Percentiles rank a stretch among this genome's conserved stretches.
Conservation (phyloP, 495 filamentous ascomycete genomes). For the Aspergillus incahuasiensis region DNA sequence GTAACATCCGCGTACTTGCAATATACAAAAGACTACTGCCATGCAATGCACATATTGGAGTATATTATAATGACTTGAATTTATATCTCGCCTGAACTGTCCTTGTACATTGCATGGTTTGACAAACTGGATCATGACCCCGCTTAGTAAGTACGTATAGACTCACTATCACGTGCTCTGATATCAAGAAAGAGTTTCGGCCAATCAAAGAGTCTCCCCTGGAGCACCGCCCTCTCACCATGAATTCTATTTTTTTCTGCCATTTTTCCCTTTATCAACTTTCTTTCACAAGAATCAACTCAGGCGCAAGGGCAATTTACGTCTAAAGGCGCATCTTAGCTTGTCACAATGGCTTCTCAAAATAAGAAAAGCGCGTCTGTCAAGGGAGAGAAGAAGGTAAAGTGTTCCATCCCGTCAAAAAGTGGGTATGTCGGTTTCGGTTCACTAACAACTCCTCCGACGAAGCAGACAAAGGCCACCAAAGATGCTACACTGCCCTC, state of each 20-base stretch:
- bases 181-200: not conserved
- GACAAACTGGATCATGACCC: too few relatives aligned
- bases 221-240: slow-evolving; percentile 17
- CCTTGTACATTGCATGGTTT: not conserved
- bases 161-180: not conserved
- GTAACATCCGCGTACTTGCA: not conserved
- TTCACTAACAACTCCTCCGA: not conserved
- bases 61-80: not conserved
- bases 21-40: not conserved
- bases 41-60: not conserved
- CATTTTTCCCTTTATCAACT: slow-evolving; percentile 26
- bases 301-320: not conserved
- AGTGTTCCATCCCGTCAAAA: slow-evolving; percentile 26
- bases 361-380: slow-evolving; percentile 23
- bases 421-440: not conserved
- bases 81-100: not conserved
- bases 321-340: not conserved
- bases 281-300: not conserved
- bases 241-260: slow-evolving; percentile 26
- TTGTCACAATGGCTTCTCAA: slow-evolving; percentile 29
- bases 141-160: not conserved
- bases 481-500: slow-evolving; percentile 37
- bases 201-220: slow-evolving; percentile 23
- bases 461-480: slow-evolving; percentile 13
- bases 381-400: slow-evolving; percentile 32